phyloP scores from a whole-genome alignment of 305 asterid genomes.

The Solanum chacoense region DNA sequence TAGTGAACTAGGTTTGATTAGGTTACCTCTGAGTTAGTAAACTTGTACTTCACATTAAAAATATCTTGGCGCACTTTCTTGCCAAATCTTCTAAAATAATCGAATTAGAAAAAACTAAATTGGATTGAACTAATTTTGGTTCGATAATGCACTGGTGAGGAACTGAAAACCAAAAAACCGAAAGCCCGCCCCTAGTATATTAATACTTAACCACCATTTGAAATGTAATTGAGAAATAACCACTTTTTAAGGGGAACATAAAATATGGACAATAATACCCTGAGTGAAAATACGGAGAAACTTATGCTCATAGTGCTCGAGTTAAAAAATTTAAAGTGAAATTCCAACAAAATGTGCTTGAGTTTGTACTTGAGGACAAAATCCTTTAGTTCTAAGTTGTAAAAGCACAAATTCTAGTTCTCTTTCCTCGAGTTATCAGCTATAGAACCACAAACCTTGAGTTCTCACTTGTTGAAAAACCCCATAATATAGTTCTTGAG shows the following conservation, averaged over 20 bases:
- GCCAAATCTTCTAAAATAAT: slow-evolving; percentile 60
- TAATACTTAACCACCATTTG: not conserved
- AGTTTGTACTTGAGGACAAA: not conserved
- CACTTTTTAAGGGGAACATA: not conserved
- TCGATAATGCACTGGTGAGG: not conserved
- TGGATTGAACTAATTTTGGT: not conserved
- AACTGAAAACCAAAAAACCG: not conserved
- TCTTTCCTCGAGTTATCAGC: not conserved
- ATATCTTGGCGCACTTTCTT: slow-evolving; percentile 47
- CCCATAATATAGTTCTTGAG: not conserved
- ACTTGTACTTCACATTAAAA: slow-evolving; percentile 24
- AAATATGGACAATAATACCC: not conserved
- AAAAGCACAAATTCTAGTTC: not conserved
- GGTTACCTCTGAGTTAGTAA: slow-evolving; percentile 32
- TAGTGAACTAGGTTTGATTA: not conserved
- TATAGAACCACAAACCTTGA: not conserved
- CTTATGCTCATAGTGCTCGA: not conserved
- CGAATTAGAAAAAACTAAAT: not conserved
- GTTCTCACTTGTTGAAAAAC: not conserved
- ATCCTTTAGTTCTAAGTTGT: not conserved
- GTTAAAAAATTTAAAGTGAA: not conserved
- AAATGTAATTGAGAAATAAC: not conserved
- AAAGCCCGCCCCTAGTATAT: not conserved
- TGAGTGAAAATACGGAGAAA: not conserved
- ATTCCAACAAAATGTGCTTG: not conserved